Evolutionary conservation across 192 early-diverging fungal species (phyloP), one percentile per base, ranked within the genome.

Genomic region (Coemansia sp.): DNA sequence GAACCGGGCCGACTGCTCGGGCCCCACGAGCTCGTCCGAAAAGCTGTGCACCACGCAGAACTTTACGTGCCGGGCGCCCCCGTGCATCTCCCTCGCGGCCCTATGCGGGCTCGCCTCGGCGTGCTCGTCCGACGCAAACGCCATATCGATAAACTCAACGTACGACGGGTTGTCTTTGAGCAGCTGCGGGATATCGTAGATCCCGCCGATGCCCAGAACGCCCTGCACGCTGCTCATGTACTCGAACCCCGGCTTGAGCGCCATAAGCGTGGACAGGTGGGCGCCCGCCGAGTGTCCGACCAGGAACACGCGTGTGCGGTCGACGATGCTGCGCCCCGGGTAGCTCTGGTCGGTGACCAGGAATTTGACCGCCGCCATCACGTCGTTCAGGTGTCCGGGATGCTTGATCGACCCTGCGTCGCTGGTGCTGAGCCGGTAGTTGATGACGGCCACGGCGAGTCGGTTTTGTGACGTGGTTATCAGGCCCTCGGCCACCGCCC

Each of bases 251-350:
- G 81, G 76, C n/a, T 78, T 45, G 9, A 92, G 60, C 4, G 81
- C 68, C 54, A 92, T 57, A 29, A 87, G 68, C 0, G 68, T 72
- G 0, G 83, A 66, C 26, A 93, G 66, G 17, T 89, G 89, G 8
- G 84, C 93, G 30, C 91, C 93, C 0, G 85, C 87, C 6, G 87
- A 89, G 54, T 92, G 88, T 7, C 89, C 89, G 5, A 85, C 68
- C 1, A 92, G 67, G 49, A 72, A 81, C 6, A 89, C 70, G 2
- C 41, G 60, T 10, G 41, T 39, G 1, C 53, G 35, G 30, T 61
- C 53, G 30, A 66, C 44, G 1, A 85, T 27, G 23, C 58, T 38
- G 4, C 48, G 44, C 4, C 60, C 71, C 6, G 60, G 64, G 10
- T 75, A 75, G 19, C 31, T 22, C 20, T 31, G 28, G 15, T 29